A percentile compares a stretch with the other conserved stretches of the same genome.
phyloP scores from a whole-genome alignment of 495 filamentous ascomycete species.

The Aspergillus baeticus region DNA sequence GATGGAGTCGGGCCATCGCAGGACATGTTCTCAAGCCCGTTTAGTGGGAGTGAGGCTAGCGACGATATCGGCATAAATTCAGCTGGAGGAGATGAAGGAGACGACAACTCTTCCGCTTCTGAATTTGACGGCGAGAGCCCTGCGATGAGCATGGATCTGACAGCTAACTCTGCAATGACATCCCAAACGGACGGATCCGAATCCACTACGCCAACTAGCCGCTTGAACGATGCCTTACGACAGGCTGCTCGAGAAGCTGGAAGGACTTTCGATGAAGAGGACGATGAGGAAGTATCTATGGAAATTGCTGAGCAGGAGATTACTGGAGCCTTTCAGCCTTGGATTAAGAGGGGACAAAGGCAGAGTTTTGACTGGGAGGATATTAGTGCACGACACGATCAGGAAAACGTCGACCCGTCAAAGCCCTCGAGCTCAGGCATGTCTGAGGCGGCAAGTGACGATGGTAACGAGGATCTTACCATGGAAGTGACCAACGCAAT shows the following conservation, averaged over 20 bases:
- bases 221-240: conserved; percentile 73
- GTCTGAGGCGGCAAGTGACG: conserved; percentile 26
- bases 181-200: conserved; percentile 54
- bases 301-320: conserved; percentile 81
- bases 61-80: conserved; percentile 53
- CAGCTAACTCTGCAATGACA: conserved; percentile 60
- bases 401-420: conserved; percentile 62
- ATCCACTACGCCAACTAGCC: conserved; percentile 61
- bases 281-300: conserved; percentile 61
- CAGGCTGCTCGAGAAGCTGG: conserved; percentile 73
- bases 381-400: conserved; percentile 52
- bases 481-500: conserved; percentile 85
- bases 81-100: conserved; percentile 53
- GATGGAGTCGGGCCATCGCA: conserved; percentile 28
- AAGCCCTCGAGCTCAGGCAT: conserved; percentile 17
- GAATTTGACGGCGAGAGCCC: conserved; percentile 71
- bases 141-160: conserved; percentile 71
- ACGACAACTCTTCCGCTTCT: conserved; percentile 51
- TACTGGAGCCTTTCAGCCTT: conserved; percentile 70
- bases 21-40: conserved; percentile 76
- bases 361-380: conserved; percentile 48
- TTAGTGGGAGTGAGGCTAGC: conserved; percentile 61
- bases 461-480: conserved; percentile 64
- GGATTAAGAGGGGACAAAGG: conserved; percentile 54
- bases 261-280: conserved; percentile 59